Evolutionary conservation across 768 basidiomycete species (phyloP).

Genomic region (Suillus tomentosus): DNA sequence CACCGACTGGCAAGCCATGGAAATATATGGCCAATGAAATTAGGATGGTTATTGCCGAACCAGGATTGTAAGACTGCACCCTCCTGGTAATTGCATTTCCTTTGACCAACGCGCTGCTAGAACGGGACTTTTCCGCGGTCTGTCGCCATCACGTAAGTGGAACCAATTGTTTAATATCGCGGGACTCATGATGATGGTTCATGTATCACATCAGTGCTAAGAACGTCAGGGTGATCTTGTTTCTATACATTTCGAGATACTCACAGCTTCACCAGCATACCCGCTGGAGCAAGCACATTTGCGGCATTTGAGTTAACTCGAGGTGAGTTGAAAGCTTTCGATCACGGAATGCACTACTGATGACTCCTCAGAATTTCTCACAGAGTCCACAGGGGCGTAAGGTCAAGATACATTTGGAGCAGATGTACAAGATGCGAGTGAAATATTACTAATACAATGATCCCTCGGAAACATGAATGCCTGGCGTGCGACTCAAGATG

Average conservation of each 20-base stretch:
- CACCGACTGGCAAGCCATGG: conserved; percentile 72
- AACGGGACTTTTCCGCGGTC: conserved; percentile 67
- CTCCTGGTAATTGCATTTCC: not conserved
- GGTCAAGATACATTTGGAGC: not conserved
- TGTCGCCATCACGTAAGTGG: conserved; percentile 73
- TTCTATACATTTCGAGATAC: not conserved
- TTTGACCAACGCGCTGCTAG: conserved; percentile 31
- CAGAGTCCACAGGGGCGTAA: conserved; percentile 2
- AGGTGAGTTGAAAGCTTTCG: conserved; percentile 43
- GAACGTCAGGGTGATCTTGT: conserved; percentile 46
- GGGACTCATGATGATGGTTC: not conserved
- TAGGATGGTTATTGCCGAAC: conserved; percentile 64
- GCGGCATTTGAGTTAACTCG: conserved; percentile 85
- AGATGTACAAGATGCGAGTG: not conserved
- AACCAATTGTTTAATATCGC: not conserved
- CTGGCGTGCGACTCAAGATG: not conserved
- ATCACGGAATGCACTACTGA: not conserved
- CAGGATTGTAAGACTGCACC: conserved; percentile 60
- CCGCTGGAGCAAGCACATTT: conserved; percentile 89
- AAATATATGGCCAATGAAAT: conserved; percentile 78
- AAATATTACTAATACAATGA: conserved; percentile 7
- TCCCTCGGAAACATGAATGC: not conserved
- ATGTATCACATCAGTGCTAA: conserved; percentile 48
- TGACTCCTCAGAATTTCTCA: conserved; percentile 3
- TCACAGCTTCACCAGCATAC: conserved; percentile 57